Evolutionary conservation across 164 flowering plant genomes (phyloP).

Genomic region (Saururus chinensis): DNA sequence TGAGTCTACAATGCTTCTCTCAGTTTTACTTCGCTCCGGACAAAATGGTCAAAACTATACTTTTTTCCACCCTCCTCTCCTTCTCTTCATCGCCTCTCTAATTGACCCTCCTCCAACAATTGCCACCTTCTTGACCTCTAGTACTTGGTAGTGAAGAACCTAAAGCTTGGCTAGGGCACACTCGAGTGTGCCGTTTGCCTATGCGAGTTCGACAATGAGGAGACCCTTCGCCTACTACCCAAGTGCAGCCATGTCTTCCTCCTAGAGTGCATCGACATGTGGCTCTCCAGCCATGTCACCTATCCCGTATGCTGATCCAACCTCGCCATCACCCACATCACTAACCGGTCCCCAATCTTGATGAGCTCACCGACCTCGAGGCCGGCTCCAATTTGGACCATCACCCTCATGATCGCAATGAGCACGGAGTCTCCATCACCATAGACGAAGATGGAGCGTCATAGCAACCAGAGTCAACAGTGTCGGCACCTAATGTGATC

Average conservation of each 20-base stretch:
- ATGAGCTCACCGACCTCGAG: not conserved
- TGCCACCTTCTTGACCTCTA: slow-evolving; percentile 20
- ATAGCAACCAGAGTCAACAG: too few relatives aligned
- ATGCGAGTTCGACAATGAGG: slow-evolving; percentile 27
- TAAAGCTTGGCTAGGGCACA: slow-evolving; percentile 27
- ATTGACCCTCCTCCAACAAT: too few relatives aligned
- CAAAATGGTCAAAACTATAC: too few relatives aligned
- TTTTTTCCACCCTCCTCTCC: too few relatives aligned
- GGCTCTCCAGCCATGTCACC: slow-evolving; percentile 27
- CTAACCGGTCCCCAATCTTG: slow-evolving; percentile 7
- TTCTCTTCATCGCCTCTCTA: too few relatives aligned
- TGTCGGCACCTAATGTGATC: slow-evolving; percentile 2
- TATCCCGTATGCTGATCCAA: slow-evolving; percentile 37
- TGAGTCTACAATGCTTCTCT: too few relatives aligned
- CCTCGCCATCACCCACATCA: slow-evolving; percentile 13
- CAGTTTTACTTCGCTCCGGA: too few relatives aligned
- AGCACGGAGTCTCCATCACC: slow-evolving; percentile 3
- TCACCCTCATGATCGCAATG: slow-evolving; percentile 3
- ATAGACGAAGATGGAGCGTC: slow-evolving; percentile 1
- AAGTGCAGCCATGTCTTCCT: slow-evolving; percentile 40
- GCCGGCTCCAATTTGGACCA: slow-evolving; percentile 8
- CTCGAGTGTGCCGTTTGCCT: slow-evolving; percentile 39
- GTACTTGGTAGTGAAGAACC: slow-evolving; percentile 28
- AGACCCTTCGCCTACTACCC: slow-evolving; percentile 25
- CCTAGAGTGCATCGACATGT: slow-evolving; percentile 32